phyloP scores from a whole-genome alignment of 371 early-diverging fungal genomes.

The Syncephalastrum racemosum region DNA sequence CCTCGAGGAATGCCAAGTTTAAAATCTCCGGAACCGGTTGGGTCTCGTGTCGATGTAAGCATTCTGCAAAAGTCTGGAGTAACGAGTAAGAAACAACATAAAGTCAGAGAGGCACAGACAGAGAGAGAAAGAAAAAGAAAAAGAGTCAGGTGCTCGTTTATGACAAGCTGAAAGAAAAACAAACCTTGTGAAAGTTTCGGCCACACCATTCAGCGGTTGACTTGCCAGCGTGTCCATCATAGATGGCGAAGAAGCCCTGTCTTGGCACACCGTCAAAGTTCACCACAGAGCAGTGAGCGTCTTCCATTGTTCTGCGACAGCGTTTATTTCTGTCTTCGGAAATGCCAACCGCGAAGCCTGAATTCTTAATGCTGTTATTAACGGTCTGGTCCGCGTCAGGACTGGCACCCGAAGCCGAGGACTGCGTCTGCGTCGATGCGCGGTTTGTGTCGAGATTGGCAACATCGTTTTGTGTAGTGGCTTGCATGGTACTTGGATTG shows the following conservation, averaged over 20 bases:
- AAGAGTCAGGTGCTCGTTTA: neutral
- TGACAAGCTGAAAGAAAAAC: neutral
- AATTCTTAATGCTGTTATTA: slow-evolving; percentile 9
- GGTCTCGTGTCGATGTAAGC: slow-evolving; percentile 10
- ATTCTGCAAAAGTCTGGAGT: slow-evolving; percentile 21
- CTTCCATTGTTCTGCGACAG: slow-evolving; percentile 96
- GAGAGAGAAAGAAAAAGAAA: slow-evolving; percentile 3
- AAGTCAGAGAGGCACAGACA: neutral
- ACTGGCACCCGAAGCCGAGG: too few species aligned
- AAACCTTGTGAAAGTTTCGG: slow-evolving; percentile 80
- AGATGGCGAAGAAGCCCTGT: slow-evolving; percentile 93
- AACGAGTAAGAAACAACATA: slow-evolving; percentile 1
- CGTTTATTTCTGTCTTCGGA: slow-evolving; percentile 87
- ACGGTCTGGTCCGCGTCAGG: too few species aligned
- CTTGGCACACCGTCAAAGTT: slow-evolving; percentile 78
- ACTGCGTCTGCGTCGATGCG: too few species aligned
- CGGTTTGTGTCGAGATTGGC: too few species aligned
- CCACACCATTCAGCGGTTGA: slow-evolving; percentile 97
- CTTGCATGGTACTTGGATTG: too few species aligned
- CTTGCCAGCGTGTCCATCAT: slow-evolving; percentile 98
- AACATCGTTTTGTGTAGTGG: too few species aligned
- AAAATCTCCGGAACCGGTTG: slow-evolving; percentile 76
- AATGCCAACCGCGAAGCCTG: slow-evolving; percentile 65
- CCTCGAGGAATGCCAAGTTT: slow-evolving; percentile 79
- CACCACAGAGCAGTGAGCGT: slow-evolving; percentile 84